Conservation (phyloP, 2,329 filamentous ascomycete genomes). For the Colletotrichum sp. region DNA sequence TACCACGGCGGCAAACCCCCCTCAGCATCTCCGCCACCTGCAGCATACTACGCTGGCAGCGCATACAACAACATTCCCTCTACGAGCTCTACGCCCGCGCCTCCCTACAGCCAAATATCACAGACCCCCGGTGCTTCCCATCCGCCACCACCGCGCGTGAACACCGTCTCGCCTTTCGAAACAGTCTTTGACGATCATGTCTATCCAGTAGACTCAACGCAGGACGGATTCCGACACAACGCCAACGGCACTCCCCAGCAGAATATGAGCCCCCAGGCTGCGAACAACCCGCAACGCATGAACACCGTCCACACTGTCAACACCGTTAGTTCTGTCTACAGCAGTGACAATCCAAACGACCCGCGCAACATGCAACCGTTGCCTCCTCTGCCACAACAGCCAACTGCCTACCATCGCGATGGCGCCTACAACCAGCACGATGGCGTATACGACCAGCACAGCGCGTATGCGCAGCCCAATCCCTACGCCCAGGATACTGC, state of each 20-base stretch:
- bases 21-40: slow-evolving; percentile 39
- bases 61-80: slow-evolving; percentile 47
- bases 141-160: slow-evolving; percentile 39
- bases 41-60: slow-evolving; percentile 44
- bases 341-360: slow-evolving; percentile 3
- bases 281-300: slow-evolving; percentile 26
- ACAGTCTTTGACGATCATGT: slow-evolving; percentile 72
- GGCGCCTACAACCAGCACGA: background rate
- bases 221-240: slow-evolving; percentile 27
- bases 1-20: slow-evolving; percentile 53
- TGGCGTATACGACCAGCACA: slow-evolving; percentile 23
- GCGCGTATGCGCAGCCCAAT: slow-evolving; percentile 44
- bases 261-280: background rate
- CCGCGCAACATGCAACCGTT: background rate
- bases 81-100: slow-evolving; percentile 39
- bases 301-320: slow-evolving; percentile 11
- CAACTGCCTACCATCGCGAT: background rate
- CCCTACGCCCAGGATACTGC: slow-evolving; percentile 58
- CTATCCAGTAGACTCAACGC: slow-evolving; percentile 59
- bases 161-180: slow-evolving; percentile 63
- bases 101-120: slow-evolving; percentile 35
- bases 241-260: slow-evolving; percentile 19
- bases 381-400: background rate
- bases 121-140: slow-evolving; percentile 16
- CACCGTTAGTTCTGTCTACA: slow-evolving; percentile 8